Evolutionary conservation across 805 yeast genomes (phyloP), one percentile per base, ranked within the genome.

Genomic region (Saturnispora zaruensis): DNA sequence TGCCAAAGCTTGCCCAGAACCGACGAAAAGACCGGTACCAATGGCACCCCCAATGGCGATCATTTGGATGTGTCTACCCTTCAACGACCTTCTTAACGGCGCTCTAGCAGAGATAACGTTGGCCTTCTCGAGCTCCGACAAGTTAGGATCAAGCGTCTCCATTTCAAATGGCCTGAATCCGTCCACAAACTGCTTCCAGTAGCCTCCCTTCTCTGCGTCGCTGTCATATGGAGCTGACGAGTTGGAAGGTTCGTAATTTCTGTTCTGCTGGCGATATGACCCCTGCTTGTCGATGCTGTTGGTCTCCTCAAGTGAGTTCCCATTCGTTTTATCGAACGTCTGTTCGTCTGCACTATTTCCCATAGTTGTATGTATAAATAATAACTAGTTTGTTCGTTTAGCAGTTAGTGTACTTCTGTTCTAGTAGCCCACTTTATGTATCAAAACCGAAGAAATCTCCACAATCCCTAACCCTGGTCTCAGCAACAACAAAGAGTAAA

Each of bases 31-130:
- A 54, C 90, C 93, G 3, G 89, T 81, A 53, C 93, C 95, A 58
- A 85, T 83, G 51, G 84, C 75, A 21, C 88, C 87, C 51, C 89
- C 90, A 53, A 84, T 72, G 40, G 91, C 87, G 65, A 84, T 84
- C 87, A 84, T 80, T 49, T 81, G 79, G 56, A 84, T 65, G 60
- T 84, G 89, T 56, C 88, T 70, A 41, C 78, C 74, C 57, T 76
- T 77, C 41, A 81, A 69, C 2, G 69, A 62, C 50, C 82, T 66
- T 30, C 72, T 61, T 52, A 74, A 65, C 8, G 77, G 76, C 25
- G 76, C 69, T 51, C 64, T 66, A 24, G 75, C 71, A 20, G 76
- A 68, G 46, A 53, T 56, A 20, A 69, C 61, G 48, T 72, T 74
- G 9, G 73, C 70, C 56, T 61, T 71, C 58, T 74, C 75, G 14